Percentiles rank a stretch among this genome's conserved stretches.
phyloP scores from a whole-genome alignment of 2,329 filamentous ascomycete genomes.

The Colletotrichum sp. region DNA sequence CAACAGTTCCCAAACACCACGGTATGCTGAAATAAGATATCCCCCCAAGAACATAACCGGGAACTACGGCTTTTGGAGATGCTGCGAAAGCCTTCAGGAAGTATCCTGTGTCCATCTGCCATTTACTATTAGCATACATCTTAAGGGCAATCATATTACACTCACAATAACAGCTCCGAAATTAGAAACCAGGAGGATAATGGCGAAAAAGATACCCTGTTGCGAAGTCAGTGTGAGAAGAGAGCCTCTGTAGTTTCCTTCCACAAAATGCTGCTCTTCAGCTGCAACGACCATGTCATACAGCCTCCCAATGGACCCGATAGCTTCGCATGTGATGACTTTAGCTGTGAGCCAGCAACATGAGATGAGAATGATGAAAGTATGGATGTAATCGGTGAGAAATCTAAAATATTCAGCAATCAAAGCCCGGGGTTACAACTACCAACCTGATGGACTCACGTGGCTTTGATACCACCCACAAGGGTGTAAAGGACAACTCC shows the following conservation, averaged over 20 bases:
- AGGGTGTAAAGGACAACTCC: conserved; percentile 45
- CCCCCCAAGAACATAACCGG: conserved; percentile 54
- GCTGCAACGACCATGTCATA: conserved; percentile 55
- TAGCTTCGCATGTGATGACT: conserved; percentile 48
- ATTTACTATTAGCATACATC: neutral
- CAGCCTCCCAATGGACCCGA: conserved; percentile 51
- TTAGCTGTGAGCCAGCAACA: conserved; percentile 39
- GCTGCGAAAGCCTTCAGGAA: conserved; percentile 59
- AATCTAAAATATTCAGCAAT: neutral
- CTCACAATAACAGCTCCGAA: conserved; percentile 40
- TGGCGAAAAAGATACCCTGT: neutral
- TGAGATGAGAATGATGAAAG: conserved; percentile 57
- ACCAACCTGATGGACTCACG: conserved; percentile 26
- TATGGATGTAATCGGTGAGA: conserved; percentile 60
- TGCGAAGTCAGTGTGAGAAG: conserved; percentile 56
- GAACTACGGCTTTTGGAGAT: conserved; percentile 50
- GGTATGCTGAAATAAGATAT: conserved; percentile 61
- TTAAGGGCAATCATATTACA: neutral
- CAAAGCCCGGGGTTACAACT: neutral
- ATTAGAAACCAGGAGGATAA: conserved; percentile 37
- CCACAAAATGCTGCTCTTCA: conserved; percentile 47
- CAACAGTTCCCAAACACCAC: conserved; percentile 56
- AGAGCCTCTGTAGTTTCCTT: conserved; percentile 57
- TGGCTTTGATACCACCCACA: conserved; percentile 44
- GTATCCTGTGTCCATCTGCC: conserved; percentile 46